These are phyloP conservation scores for Colletotrichum sp. DNA, from an alignment of 2,329 filamentous ascomycete genomes.

Conservation along the genomic window DNA sequence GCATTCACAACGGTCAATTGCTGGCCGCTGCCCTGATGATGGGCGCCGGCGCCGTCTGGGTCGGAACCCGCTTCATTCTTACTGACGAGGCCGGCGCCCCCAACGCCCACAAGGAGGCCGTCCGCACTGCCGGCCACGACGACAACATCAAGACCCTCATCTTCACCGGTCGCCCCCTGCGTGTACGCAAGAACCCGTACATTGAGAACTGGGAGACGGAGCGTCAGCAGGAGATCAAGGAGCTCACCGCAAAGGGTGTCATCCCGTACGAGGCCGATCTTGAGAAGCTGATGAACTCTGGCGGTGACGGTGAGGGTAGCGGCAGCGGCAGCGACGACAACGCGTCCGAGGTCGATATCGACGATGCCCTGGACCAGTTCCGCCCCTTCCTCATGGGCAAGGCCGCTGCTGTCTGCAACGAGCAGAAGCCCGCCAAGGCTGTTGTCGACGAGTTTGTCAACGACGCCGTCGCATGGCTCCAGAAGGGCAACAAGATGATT, in stretches of 20 bases:
- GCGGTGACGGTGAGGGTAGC: conserved; percentile 65
- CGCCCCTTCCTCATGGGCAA: conserved; percentile 96
- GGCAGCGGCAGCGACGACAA: conserved; percentile 71
- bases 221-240: conserved; percentile 87
- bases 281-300: conserved; percentile 74
- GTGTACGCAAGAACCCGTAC: conserved; percentile 92
- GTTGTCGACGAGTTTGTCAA: conserved; percentile 94
- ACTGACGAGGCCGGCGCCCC: conserved; percentile 94
- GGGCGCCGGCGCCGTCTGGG: conserved; percentile 91
- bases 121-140: conserved; percentile 88
- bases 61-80: conserved; percentile 95
- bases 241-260: conserved; percentile 85
- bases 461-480: conserved; percentile 76
- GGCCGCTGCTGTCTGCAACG: conserved; percentile 90
- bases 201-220: conserved; percentile 97
- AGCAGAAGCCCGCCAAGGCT: conserved; percentile 87
- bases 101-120: conserved; percentile 92
- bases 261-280: conserved; percentile 95
- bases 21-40: conserved; percentile 91
- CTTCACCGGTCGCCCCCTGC: conserved; percentile 94
- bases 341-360: conserved; percentile 72
- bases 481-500: conserved; percentile 71
- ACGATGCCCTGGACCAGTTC: conserved; percentile 90
- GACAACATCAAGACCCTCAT: conserved; percentile 98
- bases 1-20: conserved; percentile 90